Conservation (phyloP, 73 alveolate species). For the Paramecium primaurelia region DNA sequence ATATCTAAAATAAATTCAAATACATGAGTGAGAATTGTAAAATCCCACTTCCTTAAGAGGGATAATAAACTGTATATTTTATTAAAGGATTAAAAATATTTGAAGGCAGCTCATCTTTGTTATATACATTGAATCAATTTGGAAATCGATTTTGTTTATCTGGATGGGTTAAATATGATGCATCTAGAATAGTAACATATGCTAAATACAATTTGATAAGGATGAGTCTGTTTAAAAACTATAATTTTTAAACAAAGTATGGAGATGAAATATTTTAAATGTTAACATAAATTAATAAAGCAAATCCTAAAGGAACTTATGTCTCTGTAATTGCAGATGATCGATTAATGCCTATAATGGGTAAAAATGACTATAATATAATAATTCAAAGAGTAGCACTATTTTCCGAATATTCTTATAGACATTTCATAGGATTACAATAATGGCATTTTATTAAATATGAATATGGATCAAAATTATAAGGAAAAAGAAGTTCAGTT, state of each 20-base stretch:
- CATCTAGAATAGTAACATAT: not conserved
- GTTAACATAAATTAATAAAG: not conserved
- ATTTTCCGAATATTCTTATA: not conserved
- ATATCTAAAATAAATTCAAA: not conserved
- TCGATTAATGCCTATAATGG: not conserved
- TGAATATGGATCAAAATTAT: not conserved
- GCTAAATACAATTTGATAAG: not conserved
- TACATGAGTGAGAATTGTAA: not conserved
- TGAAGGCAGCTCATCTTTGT: not conserved
- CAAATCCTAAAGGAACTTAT: not conserved
- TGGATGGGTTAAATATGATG: not conserved
- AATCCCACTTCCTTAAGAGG: not conserved
- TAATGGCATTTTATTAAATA: not conserved
- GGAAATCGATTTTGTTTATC: not conserved
- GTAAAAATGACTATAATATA: not conserved
- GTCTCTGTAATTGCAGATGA: not conserved
- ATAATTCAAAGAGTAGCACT: not conserved
- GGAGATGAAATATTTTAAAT: not conserved
- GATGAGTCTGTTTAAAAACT: not conserved
- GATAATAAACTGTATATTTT: not conserved
- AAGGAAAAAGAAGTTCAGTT: not conserved
- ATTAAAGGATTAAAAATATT: not conserved
- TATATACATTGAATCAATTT: not conserved
- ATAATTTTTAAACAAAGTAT: not conserved
- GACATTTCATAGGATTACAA: not conserved